phyloP scores from a whole-genome alignment of 495 filamentous ascomycete genomes.

The Talaromyces adpressus region DNA sequence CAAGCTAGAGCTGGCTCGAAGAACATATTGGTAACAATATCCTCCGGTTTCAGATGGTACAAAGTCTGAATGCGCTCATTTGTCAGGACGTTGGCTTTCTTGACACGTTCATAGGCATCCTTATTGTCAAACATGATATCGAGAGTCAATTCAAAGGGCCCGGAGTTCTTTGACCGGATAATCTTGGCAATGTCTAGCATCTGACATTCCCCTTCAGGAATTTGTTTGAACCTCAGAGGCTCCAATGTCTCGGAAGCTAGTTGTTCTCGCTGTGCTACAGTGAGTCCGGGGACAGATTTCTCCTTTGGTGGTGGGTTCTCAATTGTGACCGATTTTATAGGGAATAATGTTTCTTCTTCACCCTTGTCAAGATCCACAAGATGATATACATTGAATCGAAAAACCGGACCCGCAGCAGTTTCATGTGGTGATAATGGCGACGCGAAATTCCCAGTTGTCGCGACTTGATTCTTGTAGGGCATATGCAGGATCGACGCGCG shows the following conservation, averaged over 20 bases:
- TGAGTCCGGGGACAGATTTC: not conserved
- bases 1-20: slow-evolving; percentile 37
- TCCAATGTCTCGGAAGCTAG: not conserved
- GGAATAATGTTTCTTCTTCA: slow-evolving; percentile 16
- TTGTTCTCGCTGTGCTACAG: not conserved
- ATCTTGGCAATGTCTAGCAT: slow-evolving; percentile 31
- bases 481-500: slow-evolving; percentile 32
- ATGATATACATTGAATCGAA: slow-evolving; percentile 42
- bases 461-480: slow-evolving; percentile 36
- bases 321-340: not conserved
- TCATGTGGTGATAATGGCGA: slow-evolving; percentile 30
- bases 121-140: slow-evolving; percentile 39
- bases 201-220: slow-evolving; percentile 9
- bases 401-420: slow-evolving; percentile 26
- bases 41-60: slow-evolving; percentile 22
- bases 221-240: not conserved
- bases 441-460: slow-evolving; percentile 39
- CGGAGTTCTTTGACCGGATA: slow-evolving; percentile 43
- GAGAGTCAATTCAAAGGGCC: slow-evolving; percentile 44
- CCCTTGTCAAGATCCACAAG: slow-evolving; percentile 30
- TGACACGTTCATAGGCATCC: slow-evolving; percentile 25
- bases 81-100: slow-evolving; percentile 25
- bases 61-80: slow-evolving; percentile 19
- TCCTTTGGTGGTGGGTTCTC: not conserved
- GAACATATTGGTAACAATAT: slow-evolving; percentile 31